Base-by-base conservation (phyloP, 2,329 filamentous ascomycete species). In the Nothomitra cinnamomea region DNA sequence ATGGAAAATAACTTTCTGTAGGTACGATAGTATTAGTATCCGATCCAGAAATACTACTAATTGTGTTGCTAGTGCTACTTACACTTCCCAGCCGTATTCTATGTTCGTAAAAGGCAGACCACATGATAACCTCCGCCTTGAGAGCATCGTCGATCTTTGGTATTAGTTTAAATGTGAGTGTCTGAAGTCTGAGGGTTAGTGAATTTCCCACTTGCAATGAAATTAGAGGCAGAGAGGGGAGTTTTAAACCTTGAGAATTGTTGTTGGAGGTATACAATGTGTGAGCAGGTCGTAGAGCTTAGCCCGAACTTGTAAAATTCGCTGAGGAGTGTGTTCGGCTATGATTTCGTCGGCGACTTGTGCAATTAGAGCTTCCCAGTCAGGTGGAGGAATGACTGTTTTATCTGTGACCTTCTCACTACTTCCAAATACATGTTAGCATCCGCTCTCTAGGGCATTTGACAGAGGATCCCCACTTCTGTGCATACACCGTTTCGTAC, bases 71-170 rank as follows among this genome's bases (percentile, higher is more conserved):
- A 15, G 21, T 6, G 35, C 15, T 4, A 66, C 72, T 61, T 67
- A 75, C 72, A 58, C 71, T 88, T 52, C 92, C 92, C 60, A 84
- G 84, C 65, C 86, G 86, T 69, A 96, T 86, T 57, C 92, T 79
- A 67, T 98, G 92, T 68, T 98, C 94, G 67, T 94, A 98, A 63
- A 95, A 96, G 0, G 92, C 89, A 3, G 87, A 86, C 92, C 92
- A 98, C 64, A 84, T 87, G 59, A 98, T 85, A 3, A 98, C 83
- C 55, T 98, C 90, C 1, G 84, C 80, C 67, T 95, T 96, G 51
- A 98, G 71, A 22, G 77, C 82, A 64, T 95, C 89, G 61, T 96
- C 90, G 53, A 95, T 85, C 63, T 86, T 79, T 0, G 81, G 77
- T 60, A 96, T 82, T 21, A 98, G 76, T 68, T 94, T 94, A 73